A percentile compares a stretch with the other conserved stretches of the same genome.
These are phyloP conservation scores for Kwoniella mangroviensis DNA, from an alignment of 768 basidiomycete species.

Conservation along the genomic window DNA sequence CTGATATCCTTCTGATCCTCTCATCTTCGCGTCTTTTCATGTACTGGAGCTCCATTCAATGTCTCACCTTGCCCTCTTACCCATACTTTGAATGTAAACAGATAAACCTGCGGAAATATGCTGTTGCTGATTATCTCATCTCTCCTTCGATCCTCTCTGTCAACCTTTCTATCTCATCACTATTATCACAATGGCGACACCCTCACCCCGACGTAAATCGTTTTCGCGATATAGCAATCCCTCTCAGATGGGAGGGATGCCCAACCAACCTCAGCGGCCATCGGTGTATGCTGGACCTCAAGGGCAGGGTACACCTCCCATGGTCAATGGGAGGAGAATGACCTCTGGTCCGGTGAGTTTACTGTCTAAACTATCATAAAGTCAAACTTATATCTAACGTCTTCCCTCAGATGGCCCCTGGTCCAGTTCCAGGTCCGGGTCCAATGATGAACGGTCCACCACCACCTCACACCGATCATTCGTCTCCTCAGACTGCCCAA, in stretches of 20 bases:
- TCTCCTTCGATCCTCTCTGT: background rate
- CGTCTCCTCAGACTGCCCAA: constrained; percentile 2
- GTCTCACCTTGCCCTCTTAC: constrained; percentile 4
- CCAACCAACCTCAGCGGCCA: constrained; percentile 22
- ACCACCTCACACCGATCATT: background rate
- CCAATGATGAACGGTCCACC: constrained; percentile 18
- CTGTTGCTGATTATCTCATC: background rate
- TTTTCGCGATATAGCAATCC: constrained; percentile 25
- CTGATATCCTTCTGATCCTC: background rate
- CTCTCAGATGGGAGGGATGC: constrained; percentile 10
- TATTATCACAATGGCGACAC: background rate
- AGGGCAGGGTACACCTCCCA: constrained; percentile 30
- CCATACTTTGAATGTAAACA: constrained; percentile 4
- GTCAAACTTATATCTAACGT: background rate
- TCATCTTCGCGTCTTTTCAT: background rate
- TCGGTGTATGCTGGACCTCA: constrained; percentile 15
- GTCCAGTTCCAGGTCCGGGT: constrained; percentile 7
- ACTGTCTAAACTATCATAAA: background rate
- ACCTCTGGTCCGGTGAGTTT: constrained; percentile 41
- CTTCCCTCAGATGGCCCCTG: constrained; percentile 8
- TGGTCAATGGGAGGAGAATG: constrained; percentile 44
- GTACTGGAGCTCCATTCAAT: constrained; percentile 10
- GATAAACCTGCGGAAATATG: background rate
- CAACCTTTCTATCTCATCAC: background rate
- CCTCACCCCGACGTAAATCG: constrained; percentile 24